Conservation (phyloP, 768 basidiomycete genomes). For the Rhizopogon roseolus region DNA sequence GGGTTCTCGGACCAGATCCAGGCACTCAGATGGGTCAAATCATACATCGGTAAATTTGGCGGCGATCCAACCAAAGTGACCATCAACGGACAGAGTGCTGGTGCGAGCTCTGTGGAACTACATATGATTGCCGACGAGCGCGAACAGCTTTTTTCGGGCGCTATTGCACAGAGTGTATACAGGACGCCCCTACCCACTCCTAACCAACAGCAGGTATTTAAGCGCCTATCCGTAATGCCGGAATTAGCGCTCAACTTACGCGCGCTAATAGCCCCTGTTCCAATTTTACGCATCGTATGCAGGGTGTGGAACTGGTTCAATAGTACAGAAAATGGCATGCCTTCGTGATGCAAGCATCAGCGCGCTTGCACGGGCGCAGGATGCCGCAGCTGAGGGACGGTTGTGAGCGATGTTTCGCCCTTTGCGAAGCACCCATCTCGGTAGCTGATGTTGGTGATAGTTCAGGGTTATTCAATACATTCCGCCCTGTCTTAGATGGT, state of each 20-base stretch:
- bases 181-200: constrained; percentile 46
- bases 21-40: constrained; percentile 35
- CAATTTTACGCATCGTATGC: constrained; percentile 43
- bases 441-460: constrained; percentile 15
- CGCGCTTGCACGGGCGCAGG: constrained; percentile 51
- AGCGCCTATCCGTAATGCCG: background rate
- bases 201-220: constrained; percentile 46
- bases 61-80: constrained; percentile 36
- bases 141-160: constrained; percentile 42
- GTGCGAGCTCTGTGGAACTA: constrained; percentile 51
- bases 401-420: constrained; percentile 32
- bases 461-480: constrained; percentile 39
- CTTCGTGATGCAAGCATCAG: constrained; percentile 46
- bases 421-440: background rate
- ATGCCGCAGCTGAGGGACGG: constrained; percentile 33
- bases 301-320: constrained; percentile 40
- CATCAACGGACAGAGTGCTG: constrained; percentile 60
- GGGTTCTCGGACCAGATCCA: constrained; percentile 52
- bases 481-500: constrained; percentile 54
- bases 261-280: constrained; percentile 41
- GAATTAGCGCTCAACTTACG: background rate
- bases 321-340: constrained; percentile 36
- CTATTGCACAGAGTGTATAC: constrained; percentile 61
- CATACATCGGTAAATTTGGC: constrained; percentile 34
- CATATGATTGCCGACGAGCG: constrained; percentile 44